Conservation (phyloP, 208 protist species). For the Tetramitus jugosus region DNA sequence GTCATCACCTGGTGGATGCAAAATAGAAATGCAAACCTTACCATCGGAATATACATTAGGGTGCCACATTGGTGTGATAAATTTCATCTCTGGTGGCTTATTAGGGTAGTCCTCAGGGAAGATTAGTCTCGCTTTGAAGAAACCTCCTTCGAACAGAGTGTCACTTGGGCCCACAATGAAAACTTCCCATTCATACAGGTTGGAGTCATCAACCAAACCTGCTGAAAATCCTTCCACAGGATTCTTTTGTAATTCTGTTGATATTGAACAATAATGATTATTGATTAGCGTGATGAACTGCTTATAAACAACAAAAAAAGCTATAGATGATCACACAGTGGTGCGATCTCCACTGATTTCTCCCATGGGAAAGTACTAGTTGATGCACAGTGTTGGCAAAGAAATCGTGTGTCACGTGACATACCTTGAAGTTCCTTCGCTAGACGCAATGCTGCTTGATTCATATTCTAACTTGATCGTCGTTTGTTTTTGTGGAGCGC, state of each 20-base stretch:
- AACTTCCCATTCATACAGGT: constrained; percentile 44
- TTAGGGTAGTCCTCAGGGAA: constrained; percentile 62
- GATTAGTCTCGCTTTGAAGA: constrained; percentile 46
- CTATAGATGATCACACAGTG: too few species aligned
- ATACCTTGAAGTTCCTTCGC: constrained; percentile 11
- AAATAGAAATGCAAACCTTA: constrained; percentile 71
- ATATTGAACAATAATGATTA: too few species aligned
- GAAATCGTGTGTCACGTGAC: too few species aligned
- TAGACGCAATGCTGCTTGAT: background rate
- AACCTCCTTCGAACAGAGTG: constrained; percentile 38
- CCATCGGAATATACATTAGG: constrained; percentile 66
- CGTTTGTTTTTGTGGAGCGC: background rate
- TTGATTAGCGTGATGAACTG: too few species aligned
- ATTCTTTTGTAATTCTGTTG: constrained; percentile 39
- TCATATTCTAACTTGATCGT: background rate
- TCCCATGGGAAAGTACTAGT: too few species aligned
- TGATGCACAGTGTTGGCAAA: too few species aligned
- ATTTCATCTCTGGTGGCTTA: constrained; percentile 53
- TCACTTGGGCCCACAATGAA: constrained; percentile 20
- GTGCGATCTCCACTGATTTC: too few species aligned
- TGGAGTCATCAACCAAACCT: constrained; percentile 41
- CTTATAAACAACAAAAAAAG: too few species aligned
- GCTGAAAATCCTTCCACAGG: constrained; percentile 47
- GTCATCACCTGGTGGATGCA: constrained; percentile 71
- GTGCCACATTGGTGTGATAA: constrained; percentile 65